Evolutionary conservation across 1,284 basidiomycete species (phyloP), one percentile per base, ranked within the genome.

Genomic region (Phellinidium pouzarii): DNA sequence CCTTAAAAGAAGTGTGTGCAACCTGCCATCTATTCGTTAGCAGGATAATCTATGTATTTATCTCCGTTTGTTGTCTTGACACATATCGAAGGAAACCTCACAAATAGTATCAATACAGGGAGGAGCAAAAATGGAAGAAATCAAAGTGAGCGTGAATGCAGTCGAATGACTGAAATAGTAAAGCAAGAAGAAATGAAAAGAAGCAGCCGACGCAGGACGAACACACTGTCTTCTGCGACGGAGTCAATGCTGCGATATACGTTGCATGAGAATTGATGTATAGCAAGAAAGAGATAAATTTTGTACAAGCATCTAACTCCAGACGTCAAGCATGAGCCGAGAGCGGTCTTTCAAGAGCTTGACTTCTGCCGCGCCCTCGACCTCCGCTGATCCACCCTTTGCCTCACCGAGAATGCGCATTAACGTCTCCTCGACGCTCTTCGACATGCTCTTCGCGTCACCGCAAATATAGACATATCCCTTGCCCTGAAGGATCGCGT

Each of bases 401-500:
- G 91, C 93, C 69, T 94, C 90, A 20, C 87, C 94, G n/a, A 99
- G 76, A 62, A 98, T 91, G 63, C 76, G 77, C 54, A 82, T 82
- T 43, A 99, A 74, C 29, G 82, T 78, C 61, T 91, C 89, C 71
- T 99, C 96, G 27, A 99, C 95, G 46, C 87, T 80, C 68, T 93
- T 94, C 65, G 85, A 85, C 95, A 99, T 99, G 67, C 79, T 83
- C 78, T 93, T 94, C 48, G 94, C 95, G 65, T 99, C 95, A 66
- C 96, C 95, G 64, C 95, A 98, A 59, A 94, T 87, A 70, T 94
- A 94, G 9, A 95, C 79, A 68, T 95, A 95, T 19, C 91, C 95
- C 72, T 96, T 92, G 68, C 91, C 88, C 59, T 92, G 89, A 57
- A 96, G 74, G 61, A 99, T 92, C 20, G 90, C 85, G 58, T 94